Base-by-base conservation (phyloP, 2,329 filamentous ascomycete species). In the Botrytis porri region DNA sequence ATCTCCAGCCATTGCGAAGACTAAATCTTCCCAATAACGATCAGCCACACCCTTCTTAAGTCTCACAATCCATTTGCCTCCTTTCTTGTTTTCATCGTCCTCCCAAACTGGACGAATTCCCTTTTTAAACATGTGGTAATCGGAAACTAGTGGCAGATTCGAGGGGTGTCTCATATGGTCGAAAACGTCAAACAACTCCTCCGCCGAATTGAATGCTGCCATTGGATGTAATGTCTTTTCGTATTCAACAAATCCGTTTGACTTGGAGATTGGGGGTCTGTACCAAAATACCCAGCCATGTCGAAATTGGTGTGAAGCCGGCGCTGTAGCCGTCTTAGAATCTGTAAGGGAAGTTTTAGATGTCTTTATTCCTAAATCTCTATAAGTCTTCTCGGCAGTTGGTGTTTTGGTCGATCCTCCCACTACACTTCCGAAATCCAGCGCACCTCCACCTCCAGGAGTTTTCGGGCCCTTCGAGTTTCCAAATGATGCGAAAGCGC, bases 81-180 rank as follows among this genome's bases (percentile, higher is more conserved):
- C 96, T 77, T 91, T 92, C 83, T 94, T 96, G 84, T 99, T 99
- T 81, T 97, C 94, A 64, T 97, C 94, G 78, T 99, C 96, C 83
- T 99, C 96, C 96, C 96, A 99, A 78, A 99, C 96, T 35, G 96
- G 96, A 74, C 96, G 90, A 75, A 99, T 95, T 71, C 95, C 95
- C 81, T 96, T 94, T 83, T 96, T 97, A 86, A 99, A 99, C 74
- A 99, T 91, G 82, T 99, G 96, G 81, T 98, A 99, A 83, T 99
- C 96, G 37, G 95, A 98, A 43, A 98, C 95, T 7, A 95, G 91
- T 10, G 95, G 95, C 73, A 99, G 86, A 48, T 88, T 85, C 51
- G 95, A 98, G 3, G 97, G 96, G 41, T 93, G 90, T 84, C 97
- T 97, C 65, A 99, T 87, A 82, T 98, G 94, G 71, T 88, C 86